A percentile compares a stretch with the other conserved stretches of the same genome.
Conservation (phyloP, 1,284 basidiomycete genomes). For the Cryptococcus sp. region DNA sequence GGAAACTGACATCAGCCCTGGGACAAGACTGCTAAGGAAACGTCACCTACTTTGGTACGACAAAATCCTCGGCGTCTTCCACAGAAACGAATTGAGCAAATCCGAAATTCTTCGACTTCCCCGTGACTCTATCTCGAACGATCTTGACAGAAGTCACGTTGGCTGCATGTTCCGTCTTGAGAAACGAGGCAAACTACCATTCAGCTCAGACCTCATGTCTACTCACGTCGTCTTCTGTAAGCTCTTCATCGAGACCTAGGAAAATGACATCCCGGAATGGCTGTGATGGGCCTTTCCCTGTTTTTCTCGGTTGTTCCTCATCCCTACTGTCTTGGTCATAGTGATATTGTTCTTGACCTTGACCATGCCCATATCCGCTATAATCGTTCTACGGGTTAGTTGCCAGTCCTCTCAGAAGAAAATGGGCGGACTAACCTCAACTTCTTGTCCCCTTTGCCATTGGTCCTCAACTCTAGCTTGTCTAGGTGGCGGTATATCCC, state of each 20-base stretch:
- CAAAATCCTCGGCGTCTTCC: slow-evolving; percentile 78
- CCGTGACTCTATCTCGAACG: slow-evolving; percentile 86
- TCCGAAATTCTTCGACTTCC: slow-evolving; percentile 85
- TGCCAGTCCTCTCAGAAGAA: too few species aligned
- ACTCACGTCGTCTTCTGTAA: slow-evolving; percentile 83
- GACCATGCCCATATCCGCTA: slow-evolving; percentile 1
- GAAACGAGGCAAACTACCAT: slow-evolving; percentile 67
- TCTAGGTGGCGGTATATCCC: neutral
- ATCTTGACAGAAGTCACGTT: slow-evolving; percentile 63
- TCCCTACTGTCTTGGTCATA: slow-evolving; percentile 53
- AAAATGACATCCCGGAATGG: slow-evolving; percentile 67
- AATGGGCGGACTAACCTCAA: neutral
- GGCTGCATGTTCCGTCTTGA: slow-evolving; percentile 59
- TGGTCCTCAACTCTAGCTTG: slow-evolving; percentile 5
- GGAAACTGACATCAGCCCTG: slow-evolving; percentile 52
- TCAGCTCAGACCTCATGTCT: slow-evolving; percentile 21
- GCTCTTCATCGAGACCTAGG: slow-evolving; percentile 80
- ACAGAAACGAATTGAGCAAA: slow-evolving; percentile 83
- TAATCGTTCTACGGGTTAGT: slow-evolving; percentile 3
- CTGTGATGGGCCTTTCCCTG: slow-evolving; percentile 21
- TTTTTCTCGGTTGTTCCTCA: neutral
- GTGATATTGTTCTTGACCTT: neutral
- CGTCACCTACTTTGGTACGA: slow-evolving; percentile 62
- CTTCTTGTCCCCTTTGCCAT: slow-evolving; percentile 24
- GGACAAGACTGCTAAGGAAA: slow-evolving; percentile 4